Evolutionary conservation across 2,329 filamentous ascomycete species (phyloP).

Genomic region (Chalara sp.): DNA sequence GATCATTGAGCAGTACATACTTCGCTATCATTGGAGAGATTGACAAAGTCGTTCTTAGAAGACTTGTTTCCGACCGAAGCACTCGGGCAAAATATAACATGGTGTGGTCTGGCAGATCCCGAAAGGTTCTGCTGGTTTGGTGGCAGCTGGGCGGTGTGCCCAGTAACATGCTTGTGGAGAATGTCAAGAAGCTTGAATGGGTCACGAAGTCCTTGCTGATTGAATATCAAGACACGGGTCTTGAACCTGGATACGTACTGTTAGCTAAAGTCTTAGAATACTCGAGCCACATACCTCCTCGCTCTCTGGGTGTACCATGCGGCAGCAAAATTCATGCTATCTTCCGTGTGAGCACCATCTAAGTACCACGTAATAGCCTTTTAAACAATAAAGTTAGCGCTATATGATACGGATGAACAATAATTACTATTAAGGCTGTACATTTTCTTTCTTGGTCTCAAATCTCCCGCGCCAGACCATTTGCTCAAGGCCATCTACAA

Average conservation of each 20-base stretch:
- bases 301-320: conserved; percentile 46
- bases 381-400: not conserved
- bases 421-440: not conserved
- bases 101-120: conserved; percentile 48
- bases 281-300: too few relatives aligned
- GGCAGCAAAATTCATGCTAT: conserved; percentile 77
- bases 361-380: conserved; percentile 73
- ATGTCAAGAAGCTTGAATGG: conserved; percentile 44
- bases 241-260: too few relatives aligned
- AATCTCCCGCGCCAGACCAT: conserved; percentile 78
- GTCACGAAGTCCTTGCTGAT: conserved; percentile 57
- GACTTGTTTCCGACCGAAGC: conserved; percentile 47
- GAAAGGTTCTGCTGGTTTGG: too few relatives aligned
- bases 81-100: conserved; percentile 77
- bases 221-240: conserved; percentile 68
- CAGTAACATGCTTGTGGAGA: conserved; percentile 42
- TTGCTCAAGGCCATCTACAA: conserved; percentile 66
- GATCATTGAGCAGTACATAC: conserved; percentile 35
- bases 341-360: conserved; percentile 87
- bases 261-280: too few relatives aligned
- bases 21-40: not conserved
- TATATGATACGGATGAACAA: not conserved
- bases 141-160: conserved; percentile 16
- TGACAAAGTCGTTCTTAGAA: conserved; percentile 37
- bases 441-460: conserved; percentile 42